These are phyloP conservation scores for Prunus mume DNA, from an alignment of 306 rosid genomes.

Conservation along the genomic window DNA sequence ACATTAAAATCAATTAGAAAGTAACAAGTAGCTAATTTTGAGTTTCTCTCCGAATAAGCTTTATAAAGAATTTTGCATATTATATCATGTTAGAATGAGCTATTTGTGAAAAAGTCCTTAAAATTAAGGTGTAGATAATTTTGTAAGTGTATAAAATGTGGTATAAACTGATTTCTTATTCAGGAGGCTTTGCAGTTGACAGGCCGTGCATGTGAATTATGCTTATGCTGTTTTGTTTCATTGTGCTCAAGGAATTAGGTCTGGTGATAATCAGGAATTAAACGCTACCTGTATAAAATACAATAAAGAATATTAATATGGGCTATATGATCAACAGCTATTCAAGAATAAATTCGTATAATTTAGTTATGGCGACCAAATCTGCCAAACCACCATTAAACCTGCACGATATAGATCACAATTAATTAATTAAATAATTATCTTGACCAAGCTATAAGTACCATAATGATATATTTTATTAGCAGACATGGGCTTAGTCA, in stretches of 20 bases:
- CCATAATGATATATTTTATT: too few species aligned
- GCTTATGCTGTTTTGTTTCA: constrained; percentile 28
- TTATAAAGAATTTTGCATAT: too few species aligned
- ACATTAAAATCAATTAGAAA: too few species aligned
- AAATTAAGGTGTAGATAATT: not conserved
- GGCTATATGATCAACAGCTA: constrained; percentile 35
- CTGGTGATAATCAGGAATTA: constrained; percentile 17
- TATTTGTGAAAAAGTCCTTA: too few species aligned
- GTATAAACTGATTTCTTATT: constrained; percentile 28
- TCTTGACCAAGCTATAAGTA: not conserved
- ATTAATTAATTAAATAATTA: too few species aligned
- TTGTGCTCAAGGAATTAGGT: constrained; percentile 23
- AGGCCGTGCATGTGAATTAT: constrained; percentile 36
- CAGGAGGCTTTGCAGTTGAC: constrained; percentile 26
- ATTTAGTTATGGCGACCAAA: constrained; percentile 17
- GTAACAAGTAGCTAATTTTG: too few species aligned
- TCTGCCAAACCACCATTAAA: constrained; percentile 26
- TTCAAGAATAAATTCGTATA: constrained; percentile 31
- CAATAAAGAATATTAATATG: constrained; percentile 16
- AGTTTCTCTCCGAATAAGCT: too few species aligned
- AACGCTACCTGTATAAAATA: constrained; percentile 30
- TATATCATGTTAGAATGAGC: too few species aligned
- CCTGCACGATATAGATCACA: not conserved
- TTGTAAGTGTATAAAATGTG: not conserved
- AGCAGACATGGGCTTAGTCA: too few species aligned